Conservation (phyloP, 352 stramenopile genomes). For the Plasmopara muralis region DNA sequence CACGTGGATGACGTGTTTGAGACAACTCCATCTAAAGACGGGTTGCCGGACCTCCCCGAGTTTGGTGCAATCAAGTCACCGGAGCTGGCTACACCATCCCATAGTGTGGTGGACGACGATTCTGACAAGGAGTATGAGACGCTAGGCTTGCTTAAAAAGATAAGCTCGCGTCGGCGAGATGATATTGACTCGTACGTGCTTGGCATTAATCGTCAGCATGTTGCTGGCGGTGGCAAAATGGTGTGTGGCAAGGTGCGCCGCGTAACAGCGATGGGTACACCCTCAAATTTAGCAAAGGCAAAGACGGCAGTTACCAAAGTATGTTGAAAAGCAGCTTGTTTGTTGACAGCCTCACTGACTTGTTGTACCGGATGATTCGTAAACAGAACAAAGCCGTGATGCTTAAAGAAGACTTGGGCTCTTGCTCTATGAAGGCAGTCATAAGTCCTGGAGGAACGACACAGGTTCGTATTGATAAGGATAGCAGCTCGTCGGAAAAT, state of each 20-base stretch:
- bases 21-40: constrained; percentile 41
- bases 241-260: constrained; percentile 30
- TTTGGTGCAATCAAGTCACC: constrained; percentile 53
- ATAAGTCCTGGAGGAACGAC: constrained; percentile 62
- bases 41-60: constrained; percentile 28
- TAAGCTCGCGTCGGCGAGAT: constrained; percentile 50
- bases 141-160: constrained; percentile 39
- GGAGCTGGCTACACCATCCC: constrained; percentile 18
- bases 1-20: constrained; percentile 66
- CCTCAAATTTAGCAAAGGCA: constrained; percentile 7
- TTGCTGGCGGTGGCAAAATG: constrained; percentile 25
- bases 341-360: not conserved
- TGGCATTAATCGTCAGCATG: constrained; percentile 49
- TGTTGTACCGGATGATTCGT: not conserved
- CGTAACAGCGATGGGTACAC: constrained; percentile 14
- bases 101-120: constrained; percentile 38
- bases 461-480: constrained; percentile 46
- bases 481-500: constrained; percentile 40
- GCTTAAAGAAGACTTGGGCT: constrained; percentile 39
- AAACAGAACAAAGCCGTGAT: constrained; percentile 35
- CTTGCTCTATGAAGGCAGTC: constrained; percentile 40
- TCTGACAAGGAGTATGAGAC: constrained; percentile 38
- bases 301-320: constrained; percentile 36
- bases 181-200: constrained; percentile 76
- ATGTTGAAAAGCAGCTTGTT: not conserved